Evolutionary conservation across 2,329 filamentous ascomycete genomes (phyloP), one percentile per base, ranked within the genome.

Genomic region (Aspergillus latus): DNA sequence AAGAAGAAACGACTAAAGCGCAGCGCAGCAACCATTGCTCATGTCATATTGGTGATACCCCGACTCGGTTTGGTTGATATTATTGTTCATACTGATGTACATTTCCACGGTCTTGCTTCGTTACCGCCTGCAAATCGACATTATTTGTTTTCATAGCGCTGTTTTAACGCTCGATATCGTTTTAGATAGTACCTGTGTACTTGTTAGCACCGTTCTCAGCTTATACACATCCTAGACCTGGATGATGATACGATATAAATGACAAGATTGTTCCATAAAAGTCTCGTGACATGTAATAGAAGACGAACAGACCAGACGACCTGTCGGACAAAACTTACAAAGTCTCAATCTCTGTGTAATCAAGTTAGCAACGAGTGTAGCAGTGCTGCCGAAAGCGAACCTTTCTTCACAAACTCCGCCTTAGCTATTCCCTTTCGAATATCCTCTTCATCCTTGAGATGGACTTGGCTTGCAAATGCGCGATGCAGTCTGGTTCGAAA

Each of bases 361-460:
- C 10, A 26, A 55, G 47, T 52, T 36, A 63, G 39, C 39, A 11
- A 40, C 16, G 5, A 43, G 50, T 43, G 15, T 9, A 26, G 16
- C 21, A 26, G 15, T 26, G 13, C 34, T n/a, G 26, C 10, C 8
- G 26, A 51, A 32, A 36, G 53, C 69, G 55, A 68, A 91, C 91
- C 91, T 81, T 95, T 97, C 75, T 90, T 95, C 3, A 97, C 91
- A 73, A 89, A 97, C 63, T 95, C 85, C 0, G 92, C 93, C 58
- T 88, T 81, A 40, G 84, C 81, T 54, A 99, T 90, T 0, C 86
- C 89, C 58, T 86, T 81, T 42, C 80, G 82, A 49, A 99, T 97
- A 66, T 90, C 82, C 6, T 82, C 84, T 60, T 93, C 88, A 63
- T 94, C 86, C 2, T 78, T 81, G 56, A 96, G 69, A 40, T 81